Percentiles rank a stretch among this genome's conserved stretches.
Conservation (phyloP, 2,329 filamentous ascomycete species). For the Dothidotthia symphoricarpi region DNA sequence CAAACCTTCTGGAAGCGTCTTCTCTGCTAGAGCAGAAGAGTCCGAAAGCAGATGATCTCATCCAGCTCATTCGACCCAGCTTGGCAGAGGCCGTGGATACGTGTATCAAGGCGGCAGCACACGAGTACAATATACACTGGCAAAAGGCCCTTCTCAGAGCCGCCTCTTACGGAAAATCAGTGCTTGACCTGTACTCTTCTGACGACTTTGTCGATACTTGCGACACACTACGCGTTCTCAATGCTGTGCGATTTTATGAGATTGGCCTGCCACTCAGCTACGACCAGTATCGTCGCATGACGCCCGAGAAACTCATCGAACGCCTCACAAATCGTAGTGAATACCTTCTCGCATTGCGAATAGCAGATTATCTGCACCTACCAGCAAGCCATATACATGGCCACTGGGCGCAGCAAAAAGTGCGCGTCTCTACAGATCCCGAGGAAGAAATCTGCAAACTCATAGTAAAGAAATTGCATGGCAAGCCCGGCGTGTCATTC, state of each 20-base stretch:
- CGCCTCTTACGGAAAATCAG: slow-evolving; percentile 95
- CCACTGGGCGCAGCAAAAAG: slow-evolving; percentile 95
- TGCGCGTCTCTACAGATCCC: slow-evolving; percentile 77
- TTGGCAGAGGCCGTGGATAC: slow-evolving; percentile 91
- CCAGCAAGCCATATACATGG: slow-evolving; percentile 90
- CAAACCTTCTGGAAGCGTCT: slow-evolving; percentile 89
- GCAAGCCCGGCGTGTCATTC: slow-evolving; percentile 91
- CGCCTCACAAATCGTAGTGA: slow-evolving; percentile 85
- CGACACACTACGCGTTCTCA: slow-evolving; percentile 86
- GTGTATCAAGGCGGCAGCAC: slow-evolving; percentile 88
- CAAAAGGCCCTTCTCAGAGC: slow-evolving; percentile 96
- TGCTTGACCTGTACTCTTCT: slow-evolving; percentile 94
- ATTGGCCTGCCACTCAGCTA: slow-evolving; percentile 88
- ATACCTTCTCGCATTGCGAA: slow-evolving; percentile 83
- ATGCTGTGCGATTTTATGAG: slow-evolving; percentile 87
- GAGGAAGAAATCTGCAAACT: slow-evolving; percentile 84
- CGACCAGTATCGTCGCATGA: slow-evolving; percentile 88
- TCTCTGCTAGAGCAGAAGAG: slow-evolving; percentile 90
- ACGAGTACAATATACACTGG: slow-evolving; percentile 87
- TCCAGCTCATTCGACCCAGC: slow-evolving; percentile 84
- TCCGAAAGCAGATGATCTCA: slow-evolving; percentile 95
- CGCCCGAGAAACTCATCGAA: slow-evolving; percentile 81
- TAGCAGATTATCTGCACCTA: slow-evolving; percentile 82
- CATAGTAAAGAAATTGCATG: slow-evolving; percentile 81
- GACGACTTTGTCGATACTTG: slow-evolving; percentile 99